Percentiles rank a stretch among this genome's conserved stretches.
Conservation (phyloP, 2,329 filamentous ascomycete genomes). For the Alternaria metachromatica region DNA sequence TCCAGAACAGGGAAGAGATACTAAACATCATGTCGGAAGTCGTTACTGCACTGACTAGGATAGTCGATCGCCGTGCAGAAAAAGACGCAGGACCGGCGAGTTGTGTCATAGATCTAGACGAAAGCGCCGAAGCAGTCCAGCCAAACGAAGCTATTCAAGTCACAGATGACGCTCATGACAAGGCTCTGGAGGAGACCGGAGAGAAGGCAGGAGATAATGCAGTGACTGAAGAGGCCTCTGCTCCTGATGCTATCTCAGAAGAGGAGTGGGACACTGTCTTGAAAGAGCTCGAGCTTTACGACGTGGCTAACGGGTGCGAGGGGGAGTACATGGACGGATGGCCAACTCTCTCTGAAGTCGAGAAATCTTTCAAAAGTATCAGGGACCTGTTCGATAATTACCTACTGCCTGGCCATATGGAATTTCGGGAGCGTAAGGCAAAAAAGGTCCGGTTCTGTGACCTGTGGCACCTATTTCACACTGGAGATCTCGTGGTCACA, state of each 20-base stretch:
- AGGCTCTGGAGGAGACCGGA: too few species aligned
- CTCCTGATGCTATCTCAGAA: neutral
- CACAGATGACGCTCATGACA: too few species aligned
- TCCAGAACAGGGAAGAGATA: neutral
- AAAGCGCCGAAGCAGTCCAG: too few species aligned
- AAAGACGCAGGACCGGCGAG: too few species aligned
- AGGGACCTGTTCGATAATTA: neutral
- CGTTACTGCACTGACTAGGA: neutral
- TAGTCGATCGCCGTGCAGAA: neutral
- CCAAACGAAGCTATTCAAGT: too few species aligned
- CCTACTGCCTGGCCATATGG: neutral
- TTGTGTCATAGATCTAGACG: too few species aligned
- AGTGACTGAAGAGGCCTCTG: too few species aligned
- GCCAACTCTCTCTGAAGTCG: neutral
- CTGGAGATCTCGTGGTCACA: neutral
- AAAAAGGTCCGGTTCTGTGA: neutral
- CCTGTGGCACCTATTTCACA: neutral
- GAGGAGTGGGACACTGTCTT: neutral
- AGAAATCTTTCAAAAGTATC: neutral
- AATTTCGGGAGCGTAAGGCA: neutral
- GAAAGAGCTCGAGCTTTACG: neutral
- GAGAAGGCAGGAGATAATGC: too few species aligned
- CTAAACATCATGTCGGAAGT: neutral
- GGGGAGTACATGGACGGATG: neutral
- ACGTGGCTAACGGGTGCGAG: neutral